phyloP scores from a whole-genome alignment of 371 early-diverging fungal species.

The Synchytrium microbalum region DNA sequence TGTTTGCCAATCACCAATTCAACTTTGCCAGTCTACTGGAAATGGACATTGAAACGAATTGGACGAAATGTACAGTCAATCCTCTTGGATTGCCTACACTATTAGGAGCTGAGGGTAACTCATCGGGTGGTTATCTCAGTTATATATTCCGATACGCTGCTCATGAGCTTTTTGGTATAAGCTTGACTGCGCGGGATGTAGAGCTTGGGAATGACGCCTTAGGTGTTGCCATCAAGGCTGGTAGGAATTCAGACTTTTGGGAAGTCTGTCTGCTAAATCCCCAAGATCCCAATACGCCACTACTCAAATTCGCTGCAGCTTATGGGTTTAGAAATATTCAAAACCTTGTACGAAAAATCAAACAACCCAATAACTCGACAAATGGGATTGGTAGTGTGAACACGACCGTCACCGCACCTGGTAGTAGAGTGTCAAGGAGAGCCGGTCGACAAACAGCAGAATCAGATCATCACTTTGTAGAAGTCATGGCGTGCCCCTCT shows the following conservation, averaged over 20 bases:
- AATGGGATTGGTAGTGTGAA: constrained; percentile 2
- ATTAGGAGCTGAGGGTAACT: constrained; percentile 63
- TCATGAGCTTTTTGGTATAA: constrained; percentile 59
- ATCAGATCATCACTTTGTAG: constrained; percentile 71
- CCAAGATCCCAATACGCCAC: constrained; percentile 31
- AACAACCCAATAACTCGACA: constrained; percentile 6
- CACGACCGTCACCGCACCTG: not conserved
- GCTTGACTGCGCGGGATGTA: constrained; percentile 31
- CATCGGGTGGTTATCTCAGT: constrained; percentile 86
- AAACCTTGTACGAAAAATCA: constrained; percentile 71
- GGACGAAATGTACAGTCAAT: not conserved
- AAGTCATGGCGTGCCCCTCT: constrained; percentile 94
- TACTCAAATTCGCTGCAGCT: constrained; percentile 70
- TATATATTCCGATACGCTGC: constrained; percentile 80
- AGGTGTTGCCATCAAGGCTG: constrained; percentile 43
- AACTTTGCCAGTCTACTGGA: constrained; percentile 6
- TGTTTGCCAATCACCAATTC: constrained; percentile 58
- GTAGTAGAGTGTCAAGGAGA: constrained; percentile 4
- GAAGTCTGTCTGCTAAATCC: constrained; percentile 22
- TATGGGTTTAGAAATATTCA: constrained; percentile 97
- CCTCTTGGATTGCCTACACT: constrained; percentile 20
- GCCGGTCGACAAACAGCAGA: constrained; percentile 2
- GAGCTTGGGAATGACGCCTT: constrained; percentile 21
- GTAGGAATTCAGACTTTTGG: constrained; percentile 65
- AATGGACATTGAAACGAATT: constrained; percentile 10